A percentile compares a stretch with the other conserved stretches of the same genome.
Conservation (phyloP, 768 basidiomycete species). For the Kwoniella heveanensis region DNA sequence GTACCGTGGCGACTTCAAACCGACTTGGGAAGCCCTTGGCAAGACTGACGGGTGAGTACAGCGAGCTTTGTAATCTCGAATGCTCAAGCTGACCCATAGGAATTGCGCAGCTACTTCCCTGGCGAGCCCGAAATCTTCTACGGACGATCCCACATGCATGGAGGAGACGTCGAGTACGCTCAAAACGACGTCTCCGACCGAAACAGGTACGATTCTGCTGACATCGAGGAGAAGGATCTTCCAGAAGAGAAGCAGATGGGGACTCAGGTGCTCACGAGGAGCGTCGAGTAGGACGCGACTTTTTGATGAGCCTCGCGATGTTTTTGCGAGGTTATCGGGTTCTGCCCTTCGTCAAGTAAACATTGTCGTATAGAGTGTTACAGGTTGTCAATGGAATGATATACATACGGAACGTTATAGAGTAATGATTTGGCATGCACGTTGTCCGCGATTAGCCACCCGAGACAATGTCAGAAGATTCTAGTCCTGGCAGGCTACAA, state of each 20-base stretch:
- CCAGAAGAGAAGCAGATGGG: background rate
- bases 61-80: too few species aligned
- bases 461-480: too few species aligned
- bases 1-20: background rate
- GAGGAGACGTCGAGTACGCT: background rate
- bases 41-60: background rate
- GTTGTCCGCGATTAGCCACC: too few species aligned
- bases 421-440: too few species aligned
- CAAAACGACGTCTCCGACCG: background rate
- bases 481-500: too few species aligned
- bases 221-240: background rate
- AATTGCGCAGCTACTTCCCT: slow-evolving; percentile 1
- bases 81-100: too few species aligned
- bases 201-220: background rate
- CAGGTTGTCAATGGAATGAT: too few species aligned
- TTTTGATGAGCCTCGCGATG: too few species aligned
- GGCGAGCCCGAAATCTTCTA: background rate
- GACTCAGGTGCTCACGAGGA: background rate
- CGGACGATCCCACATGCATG: background rate
- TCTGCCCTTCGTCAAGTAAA: too few species aligned
- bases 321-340: too few species aligned
- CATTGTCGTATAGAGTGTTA: too few species aligned
- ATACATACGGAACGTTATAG: too few species aligned
- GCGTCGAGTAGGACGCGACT: background rate
- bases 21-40: background rate